phyloP scores from a whole-genome alignment of 1,284 basidiomycete genomes.

The Papiliotrema laurentii region DNA sequence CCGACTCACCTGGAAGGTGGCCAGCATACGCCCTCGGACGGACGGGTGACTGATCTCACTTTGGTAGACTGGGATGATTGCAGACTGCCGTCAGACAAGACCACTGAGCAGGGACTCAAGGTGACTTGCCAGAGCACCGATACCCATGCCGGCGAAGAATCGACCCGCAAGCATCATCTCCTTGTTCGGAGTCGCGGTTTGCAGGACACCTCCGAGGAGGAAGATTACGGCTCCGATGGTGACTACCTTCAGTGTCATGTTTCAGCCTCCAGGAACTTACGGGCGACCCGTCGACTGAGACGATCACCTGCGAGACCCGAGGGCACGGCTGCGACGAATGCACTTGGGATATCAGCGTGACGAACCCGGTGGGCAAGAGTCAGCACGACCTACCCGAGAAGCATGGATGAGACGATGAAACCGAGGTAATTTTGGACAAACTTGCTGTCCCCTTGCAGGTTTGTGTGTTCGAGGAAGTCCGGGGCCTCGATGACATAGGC shows the following conservation, averaged over 20 bases:
- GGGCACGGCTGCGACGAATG: conserved; percentile 42
- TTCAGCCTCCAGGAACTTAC: conserved; percentile 13
- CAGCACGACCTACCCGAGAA: conserved; percentile 35
- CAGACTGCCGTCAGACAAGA: conserved; percentile 9
- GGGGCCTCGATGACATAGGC: conserved; percentile 50
- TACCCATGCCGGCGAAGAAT: conserved; percentile 56
- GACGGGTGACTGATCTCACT: conserved; percentile 60
- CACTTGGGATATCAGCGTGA: conserved; percentile 9
- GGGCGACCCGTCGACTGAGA: conserved; percentile 41
- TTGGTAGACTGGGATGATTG: conserved; percentile 52
- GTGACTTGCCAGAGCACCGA: conserved; percentile 51
- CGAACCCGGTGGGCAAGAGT: not conserved
- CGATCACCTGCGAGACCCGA: conserved; percentile 40
- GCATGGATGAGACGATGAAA: conserved; percentile 48
- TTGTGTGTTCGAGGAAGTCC: conserved; percentile 34
- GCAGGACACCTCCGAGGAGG: conserved; percentile 55
- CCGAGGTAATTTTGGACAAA: conserved; percentile 45
- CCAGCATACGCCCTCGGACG: conserved; percentile 59
- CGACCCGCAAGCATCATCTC: conserved; percentile 61
- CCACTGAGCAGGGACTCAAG: not conserved
- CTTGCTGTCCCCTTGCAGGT: conserved; percentile 34
- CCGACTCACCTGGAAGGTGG: conserved; percentile 53
- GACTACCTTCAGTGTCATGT: conserved; percentile 17
- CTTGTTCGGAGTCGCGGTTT: conserved; percentile 51
- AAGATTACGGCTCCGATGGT: conserved; percentile 47